A percentile compares a stretch with the other conserved stretches of the same genome.
Evolutionary conservation across 164 flowering plant genomes (phyloP).

Genomic region (Euptelea pleiosperma): DNA sequence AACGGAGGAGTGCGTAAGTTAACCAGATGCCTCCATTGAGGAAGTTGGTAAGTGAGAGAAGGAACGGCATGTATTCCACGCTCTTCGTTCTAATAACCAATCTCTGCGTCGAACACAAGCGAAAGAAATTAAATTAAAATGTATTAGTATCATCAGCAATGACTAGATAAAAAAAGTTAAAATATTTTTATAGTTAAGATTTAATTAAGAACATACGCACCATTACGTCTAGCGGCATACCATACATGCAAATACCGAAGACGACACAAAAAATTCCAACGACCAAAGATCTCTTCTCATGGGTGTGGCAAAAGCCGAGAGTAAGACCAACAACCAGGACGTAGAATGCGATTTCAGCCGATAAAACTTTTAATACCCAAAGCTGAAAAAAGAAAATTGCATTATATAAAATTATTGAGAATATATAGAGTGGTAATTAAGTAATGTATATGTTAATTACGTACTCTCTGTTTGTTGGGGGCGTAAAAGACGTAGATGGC

Average conservation of each 20-base stretch:
- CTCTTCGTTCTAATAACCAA: constrained; percentile 70
- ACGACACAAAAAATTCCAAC: constrained; percentile 57
- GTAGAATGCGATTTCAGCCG: constrained; percentile 25
- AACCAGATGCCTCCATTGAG: constrained; percentile 53
- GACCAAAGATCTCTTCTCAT: constrained; percentile 27
- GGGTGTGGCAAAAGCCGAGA: constrained; percentile 24
- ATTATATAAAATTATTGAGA: not conserved
- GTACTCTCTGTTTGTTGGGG: constrained; percentile 35
- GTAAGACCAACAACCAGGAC: constrained; percentile 23
- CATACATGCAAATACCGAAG: constrained; percentile 59
- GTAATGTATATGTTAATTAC: not conserved
- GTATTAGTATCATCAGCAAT: too few relatives aligned
- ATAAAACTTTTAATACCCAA: constrained; percentile 12
- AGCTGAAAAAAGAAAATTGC: constrained; percentile 25
- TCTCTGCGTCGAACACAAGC: too few relatives aligned
- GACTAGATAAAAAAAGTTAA: not conserved
- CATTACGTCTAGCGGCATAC: constrained; percentile 44
- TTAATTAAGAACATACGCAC: constrained; percentile 7
- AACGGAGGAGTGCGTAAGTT: constrained; percentile 48
- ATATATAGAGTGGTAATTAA: constrained; percentile 2
- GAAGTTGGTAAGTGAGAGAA: constrained; percentile 41
- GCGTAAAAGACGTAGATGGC: constrained; percentile 22
- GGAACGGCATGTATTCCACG: constrained; percentile 63
- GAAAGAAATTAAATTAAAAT: too few relatives aligned
- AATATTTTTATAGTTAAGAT: too few relatives aligned